phyloP scores from a whole-genome alignment of 2,329 filamentous ascomycete genomes.

The Colletotrichum agaves region DNA sequence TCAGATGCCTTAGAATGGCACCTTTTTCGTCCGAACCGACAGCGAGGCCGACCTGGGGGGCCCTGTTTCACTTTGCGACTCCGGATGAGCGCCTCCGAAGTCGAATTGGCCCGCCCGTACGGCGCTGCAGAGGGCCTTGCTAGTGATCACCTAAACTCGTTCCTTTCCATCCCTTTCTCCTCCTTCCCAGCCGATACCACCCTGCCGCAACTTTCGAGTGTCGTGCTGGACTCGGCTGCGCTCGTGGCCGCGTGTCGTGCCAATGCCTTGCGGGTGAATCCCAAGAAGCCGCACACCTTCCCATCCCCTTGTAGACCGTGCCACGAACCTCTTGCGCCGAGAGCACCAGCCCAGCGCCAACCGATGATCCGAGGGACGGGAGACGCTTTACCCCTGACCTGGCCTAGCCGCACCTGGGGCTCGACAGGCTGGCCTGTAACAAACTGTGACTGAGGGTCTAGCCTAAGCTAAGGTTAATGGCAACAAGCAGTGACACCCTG shows the following conservation, averaged over 20 bases:
- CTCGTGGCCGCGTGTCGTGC: neutral
- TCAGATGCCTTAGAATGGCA: conserved; percentile 32
- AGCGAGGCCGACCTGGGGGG: neutral
- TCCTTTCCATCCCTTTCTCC: conserved; percentile 6
- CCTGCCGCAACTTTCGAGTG: conserved; percentile 3
- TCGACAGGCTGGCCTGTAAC: neutral
- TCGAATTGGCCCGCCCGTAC: conserved; percentile 26
- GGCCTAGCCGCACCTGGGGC: neutral
- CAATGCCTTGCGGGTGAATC: neutral
- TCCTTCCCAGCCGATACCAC: neutral
- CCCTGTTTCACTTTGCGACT: conserved; percentile 35
- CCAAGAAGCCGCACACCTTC: neutral
- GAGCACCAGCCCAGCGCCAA: conserved; percentile 22
- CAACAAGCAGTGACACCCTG: neutral
- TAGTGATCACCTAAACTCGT: conserved; percentile 33
- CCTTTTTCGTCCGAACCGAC: conserved; percentile 17
- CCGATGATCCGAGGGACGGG: conserved; percentile 19
- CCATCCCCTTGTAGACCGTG: neutral
- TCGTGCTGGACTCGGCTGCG: neutral
- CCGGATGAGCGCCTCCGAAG: conserved; percentile 21
- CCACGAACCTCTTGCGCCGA: conserved; percentile 30
- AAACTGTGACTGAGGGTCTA: conserved; percentile 6
- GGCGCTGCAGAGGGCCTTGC: neutral
- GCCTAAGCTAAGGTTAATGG: conserved; percentile 9
- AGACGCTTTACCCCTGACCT: neutral